phyloP scores from a whole-genome alignment of 495 filamentous ascomycete genomes.

The Aspergillus biplanus region DNA sequence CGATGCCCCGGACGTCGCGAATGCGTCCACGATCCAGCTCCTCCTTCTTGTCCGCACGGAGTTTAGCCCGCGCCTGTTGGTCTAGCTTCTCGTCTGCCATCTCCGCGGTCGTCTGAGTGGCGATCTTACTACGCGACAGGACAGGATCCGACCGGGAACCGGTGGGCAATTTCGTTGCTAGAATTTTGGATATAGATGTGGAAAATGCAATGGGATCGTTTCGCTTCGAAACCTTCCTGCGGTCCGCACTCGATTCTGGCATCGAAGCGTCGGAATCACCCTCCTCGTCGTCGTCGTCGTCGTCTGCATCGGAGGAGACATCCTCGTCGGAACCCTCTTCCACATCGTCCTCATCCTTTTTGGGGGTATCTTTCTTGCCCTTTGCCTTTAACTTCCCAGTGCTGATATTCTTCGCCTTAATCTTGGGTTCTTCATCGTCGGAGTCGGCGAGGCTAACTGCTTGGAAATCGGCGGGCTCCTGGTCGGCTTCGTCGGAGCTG shows the following conservation, averaged over 20 bases:
- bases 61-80: constrained; percentile 71
- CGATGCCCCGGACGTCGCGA: constrained; percentile 73
- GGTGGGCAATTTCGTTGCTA: constrained; percentile 80
- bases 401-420: constrained; percentile 33
- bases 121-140: constrained; percentile 74
- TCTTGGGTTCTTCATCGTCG: constrained; percentile 54
- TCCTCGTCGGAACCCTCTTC: constrained; percentile 43
- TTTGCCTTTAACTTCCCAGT: constrained; percentile 21
- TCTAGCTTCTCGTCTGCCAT: constrained; percentile 77
- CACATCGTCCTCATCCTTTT: constrained; percentile 41
- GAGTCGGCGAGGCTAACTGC: constrained; percentile 71
- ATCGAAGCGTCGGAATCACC: constrained; percentile 34
- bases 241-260: constrained; percentile 27
- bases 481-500: constrained; percentile 62
- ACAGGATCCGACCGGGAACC: constrained; percentile 84
- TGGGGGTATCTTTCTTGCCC: constrained; percentile 24
- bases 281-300: constrained; percentile 29
- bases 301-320: constrained; percentile 38
- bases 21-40: constrained; percentile 87
- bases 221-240: constrained; percentile 60
- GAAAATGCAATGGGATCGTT: constrained; percentile 92
- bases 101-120: constrained; percentile 65
- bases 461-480: constrained; percentile 52
- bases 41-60: constrained; percentile 79
- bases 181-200: constrained; percentile 87